phyloP scores from a whole-genome alignment of 1,139 yeast genomes.

The Yamadazyma blattariae region DNA sequence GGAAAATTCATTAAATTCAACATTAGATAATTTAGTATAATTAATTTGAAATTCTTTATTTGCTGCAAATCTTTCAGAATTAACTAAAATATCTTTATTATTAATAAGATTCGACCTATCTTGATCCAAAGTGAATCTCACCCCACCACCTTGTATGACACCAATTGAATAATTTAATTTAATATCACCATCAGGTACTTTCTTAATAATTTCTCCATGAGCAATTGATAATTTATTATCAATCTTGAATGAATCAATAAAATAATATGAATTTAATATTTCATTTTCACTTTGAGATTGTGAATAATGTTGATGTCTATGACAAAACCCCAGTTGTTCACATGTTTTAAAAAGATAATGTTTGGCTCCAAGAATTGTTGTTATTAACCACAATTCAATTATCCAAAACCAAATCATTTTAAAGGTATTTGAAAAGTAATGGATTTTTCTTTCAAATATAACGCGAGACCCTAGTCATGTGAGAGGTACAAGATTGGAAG shows the following conservation, averaged over 20 bases:
- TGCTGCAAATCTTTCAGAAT: slow-evolving; percentile 54
- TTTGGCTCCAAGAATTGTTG: slow-evolving; percentile 66
- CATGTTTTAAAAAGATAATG: slow-evolving; percentile 76
- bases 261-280: slow-evolving; percentile 50
- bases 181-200: slow-evolving; percentile 22
- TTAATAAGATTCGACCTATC: slow-evolving; percentile 14
- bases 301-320: slow-evolving; percentile 75
- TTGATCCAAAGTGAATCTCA: slow-evolving; percentile 68
- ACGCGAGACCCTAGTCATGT: too few relatives aligned
- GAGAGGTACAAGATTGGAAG: too few relatives aligned
- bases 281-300: not conserved
- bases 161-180: slow-evolving; percentile 56
- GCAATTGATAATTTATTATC: slow-evolving; percentile 21
- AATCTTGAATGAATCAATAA: slow-evolving; percentile 44
- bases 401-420: slow-evolving; percentile 1
- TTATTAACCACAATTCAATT: too few relatives aligned
- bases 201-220: slow-evolving; percentile 48
- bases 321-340: slow-evolving; percentile 80
- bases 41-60: not conserved
- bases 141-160: slow-evolving; percentile 50
- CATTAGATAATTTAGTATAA: not conserved
- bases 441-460: too few relatives aligned
- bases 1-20: not conserved
- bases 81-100: slow-evolving; percentile 25
- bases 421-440: not conserved